Evolutionary conservation across 2,329 filamentous ascomycete genomes (phyloP), one percentile per base, ranked within the genome.

Genomic region (Pseudohalonectria lignicola): DNA sequence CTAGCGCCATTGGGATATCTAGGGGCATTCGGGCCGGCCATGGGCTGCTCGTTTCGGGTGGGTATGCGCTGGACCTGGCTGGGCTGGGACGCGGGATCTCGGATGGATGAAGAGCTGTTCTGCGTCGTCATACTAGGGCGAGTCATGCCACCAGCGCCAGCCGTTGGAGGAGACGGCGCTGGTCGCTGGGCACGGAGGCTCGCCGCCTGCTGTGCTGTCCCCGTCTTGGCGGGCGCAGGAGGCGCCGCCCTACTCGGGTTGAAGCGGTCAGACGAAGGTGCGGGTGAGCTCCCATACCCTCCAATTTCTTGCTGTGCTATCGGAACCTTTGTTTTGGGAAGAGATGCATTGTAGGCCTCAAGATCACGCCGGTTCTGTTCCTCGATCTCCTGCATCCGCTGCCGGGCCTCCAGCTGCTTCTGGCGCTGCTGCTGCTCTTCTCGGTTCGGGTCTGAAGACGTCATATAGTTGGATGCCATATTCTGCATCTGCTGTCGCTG

Each of bases 281-380:
- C 7, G 12, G 23, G 23, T 16, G 66, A 49, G 32, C 67, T 63
- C 43, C 75, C 70, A 44, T 76, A 82, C 23, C 80, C 79, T 41
- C 85, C 86, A 48, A 96, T 64, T 58, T 96, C 92, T 60, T 95
- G 88, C 57, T 96, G 86, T 23, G 88, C 87, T 47, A 92, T 53
- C 3, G 86, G 85, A 10, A 79, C 64, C 55, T 85, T 86, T 45
- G 73, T 79, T 66, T 94, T 83, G 23, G 87, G 90, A 42, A 95
- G 64, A 18, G 85, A 86, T 26, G 86, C 83, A 57, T 96, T 94
- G 60, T 94, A 95, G 15, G 79, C 85, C 54, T 92, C 87, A 48
- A 85, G 69, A 37, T 94, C 86, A 46, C 81, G 76, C 39, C 84
- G 73, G 39, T 73, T 73, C 50, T 79, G 75, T 49, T 86, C 81